Evolutionary conservation across 352 stramenopile genomes (phyloP).

Genomic region (Stramenopiles sp.): DNA sequence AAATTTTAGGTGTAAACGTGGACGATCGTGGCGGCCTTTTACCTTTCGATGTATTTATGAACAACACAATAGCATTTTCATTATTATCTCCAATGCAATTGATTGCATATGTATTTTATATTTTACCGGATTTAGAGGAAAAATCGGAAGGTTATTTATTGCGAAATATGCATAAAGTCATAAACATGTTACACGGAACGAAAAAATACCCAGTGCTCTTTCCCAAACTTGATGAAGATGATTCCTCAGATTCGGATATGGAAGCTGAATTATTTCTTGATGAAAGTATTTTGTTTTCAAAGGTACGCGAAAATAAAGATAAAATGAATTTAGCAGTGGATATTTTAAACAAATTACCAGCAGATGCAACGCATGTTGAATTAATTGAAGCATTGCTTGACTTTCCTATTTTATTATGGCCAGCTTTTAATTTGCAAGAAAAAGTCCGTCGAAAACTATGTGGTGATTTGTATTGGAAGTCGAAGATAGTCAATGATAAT

Average conservation of each 20-base stretch:
- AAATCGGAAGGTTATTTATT: neutral
- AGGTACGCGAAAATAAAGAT: neutral
- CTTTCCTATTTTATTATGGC: neutral
- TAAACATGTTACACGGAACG: neutral
- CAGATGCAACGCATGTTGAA: neutral
- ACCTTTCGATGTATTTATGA: neutral
- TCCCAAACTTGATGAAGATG: neutral
- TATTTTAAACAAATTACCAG: neutral
- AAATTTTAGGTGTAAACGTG: neutral
- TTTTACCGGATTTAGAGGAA: neutral
- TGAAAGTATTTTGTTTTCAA: neutral
- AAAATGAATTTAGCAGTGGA: neutral
- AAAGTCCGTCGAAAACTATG: neutral
- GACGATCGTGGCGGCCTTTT: neutral
- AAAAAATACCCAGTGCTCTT: neutral
- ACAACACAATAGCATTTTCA: neutral
- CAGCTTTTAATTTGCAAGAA: neutral
- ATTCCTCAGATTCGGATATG: neutral
- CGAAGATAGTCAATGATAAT: neutral
- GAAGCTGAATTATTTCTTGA: neutral
- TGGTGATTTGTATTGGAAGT: neutral
- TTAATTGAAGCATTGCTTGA: neutral
- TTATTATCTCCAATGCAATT: neutral
- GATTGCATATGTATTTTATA: neutral
- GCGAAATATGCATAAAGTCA: neutral